Conservation (phyloP, 148 eudicot genomes). For the Rheum nobile region DNA sequence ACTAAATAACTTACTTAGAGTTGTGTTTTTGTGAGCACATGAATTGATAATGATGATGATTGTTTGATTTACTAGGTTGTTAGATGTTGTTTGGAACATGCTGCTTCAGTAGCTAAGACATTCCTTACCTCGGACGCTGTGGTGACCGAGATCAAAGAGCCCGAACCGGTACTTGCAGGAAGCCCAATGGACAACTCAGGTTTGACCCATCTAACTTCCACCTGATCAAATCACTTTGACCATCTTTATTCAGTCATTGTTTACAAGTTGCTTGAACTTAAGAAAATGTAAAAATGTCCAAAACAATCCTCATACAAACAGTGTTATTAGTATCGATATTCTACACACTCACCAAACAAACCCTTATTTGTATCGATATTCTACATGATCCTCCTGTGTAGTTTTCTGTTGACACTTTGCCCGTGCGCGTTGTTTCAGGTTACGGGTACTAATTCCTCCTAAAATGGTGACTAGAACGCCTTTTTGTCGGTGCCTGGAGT, state of each 20-base stretch:
- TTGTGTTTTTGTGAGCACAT: background rate
- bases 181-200: constrained; percentile 61
- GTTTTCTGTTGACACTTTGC: background rate
- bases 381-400: background rate
- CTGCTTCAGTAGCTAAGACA: constrained; percentile 57
- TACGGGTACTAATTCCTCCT: background rate
- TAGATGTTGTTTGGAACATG: constrained; percentile 68
- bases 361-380: too few species aligned
- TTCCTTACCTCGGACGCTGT: constrained; percentile 71
- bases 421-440: background rate
- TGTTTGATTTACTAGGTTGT: constrained; percentile 30
- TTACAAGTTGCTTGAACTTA: background rate
- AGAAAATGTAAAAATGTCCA: background rate
- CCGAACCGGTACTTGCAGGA: constrained; percentile 30
- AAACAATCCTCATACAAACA: background rate
- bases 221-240: background rate
- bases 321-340: too few species aligned
- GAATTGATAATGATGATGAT: background rate
- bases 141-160: constrained; percentile 48
- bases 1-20: background rate
- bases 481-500: background rate
- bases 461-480: background rate
- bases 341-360: too few species aligned
- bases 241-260: too few species aligned
- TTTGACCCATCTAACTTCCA: constrained; percentile 9